Evolutionary conservation across 2,329 filamentous ascomycete genomes (phyloP), one percentile per base, ranked within the genome.

Genomic region (Aspergillus neoniger): DNA sequence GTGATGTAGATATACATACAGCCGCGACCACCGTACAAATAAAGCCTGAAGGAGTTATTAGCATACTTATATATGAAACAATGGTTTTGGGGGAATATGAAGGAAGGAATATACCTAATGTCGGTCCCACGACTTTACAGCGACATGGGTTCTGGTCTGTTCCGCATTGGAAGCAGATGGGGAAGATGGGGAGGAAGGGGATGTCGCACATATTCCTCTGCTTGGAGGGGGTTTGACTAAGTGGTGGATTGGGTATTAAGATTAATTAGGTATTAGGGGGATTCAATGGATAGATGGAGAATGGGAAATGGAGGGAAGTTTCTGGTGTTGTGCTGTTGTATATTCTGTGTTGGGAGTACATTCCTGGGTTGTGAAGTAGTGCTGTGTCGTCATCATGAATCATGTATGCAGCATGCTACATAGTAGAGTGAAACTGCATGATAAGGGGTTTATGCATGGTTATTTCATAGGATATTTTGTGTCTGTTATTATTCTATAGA

Each of bases 131-230:
- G 8, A 85, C 77, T 69, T 85, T 86, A 68, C 82, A 85, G 63
- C 80, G 81, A 58, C 83, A 86, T 3, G 83, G 83, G 58, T 85
- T 86, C 66, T 85, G 81, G 61, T 85, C 77, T 8, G 82, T 85
- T 49, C 73, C 83, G 70, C 82, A 85, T 70, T 85, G 82, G 70
- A 85, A 81, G 71, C 82, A 85, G 66, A 84, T 70, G 10, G 83
- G 76, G 41, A 82, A 79, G 56, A 84, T 70, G 17, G 81, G 81
- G 51, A 83, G 67, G 69, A 76, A 78, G 55, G 79, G 76, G 5
- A 71, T 28, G 61, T 66, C 71, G 58, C 69, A 72, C 77, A n/a
- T n/a, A n/a, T n/a, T n/a, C n/a, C n/a, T n/a, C n/a, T n/a, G n/a
- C n/a, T n/a, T n/a, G n/a, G n/a, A n/a, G n/a, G 14, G 15, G 19